Percentiles rank a stretch among this genome's conserved stretches.
phyloP scores from a whole-genome alignment of 257 asterid genomes.

The Verbena officinalis region DNA sequence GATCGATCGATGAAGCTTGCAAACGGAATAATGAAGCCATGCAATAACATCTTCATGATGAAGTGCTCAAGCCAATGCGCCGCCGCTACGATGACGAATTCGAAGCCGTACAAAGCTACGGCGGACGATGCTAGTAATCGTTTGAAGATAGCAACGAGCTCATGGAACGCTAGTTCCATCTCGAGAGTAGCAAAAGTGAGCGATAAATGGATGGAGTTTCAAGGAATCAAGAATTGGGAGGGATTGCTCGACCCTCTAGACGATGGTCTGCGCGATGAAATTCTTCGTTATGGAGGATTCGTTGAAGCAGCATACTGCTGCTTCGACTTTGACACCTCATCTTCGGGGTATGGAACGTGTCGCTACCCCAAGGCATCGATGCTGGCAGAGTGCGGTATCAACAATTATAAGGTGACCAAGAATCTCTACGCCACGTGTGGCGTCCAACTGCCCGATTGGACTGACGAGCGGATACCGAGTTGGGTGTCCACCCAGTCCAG shows the following conservation, averaged over 20 bases:
- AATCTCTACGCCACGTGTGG: conserved; percentile 74
- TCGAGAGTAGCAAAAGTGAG: conserved; percentile 29
- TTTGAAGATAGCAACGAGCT: not conserved
- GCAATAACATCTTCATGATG: conserved; percentile 18
- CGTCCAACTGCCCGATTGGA: conserved; percentile 60
- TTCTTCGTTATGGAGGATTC: conserved; percentile 66
- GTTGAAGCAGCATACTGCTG: conserved; percentile 62
- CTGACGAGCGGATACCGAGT: conserved; percentile 38
- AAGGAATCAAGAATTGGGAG: conserved; percentile 82
- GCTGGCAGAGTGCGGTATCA: conserved; percentile 35
- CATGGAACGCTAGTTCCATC: conserved; percentile 6
- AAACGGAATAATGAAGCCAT: conserved; percentile 27
- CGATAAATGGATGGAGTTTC: conserved; percentile 72
- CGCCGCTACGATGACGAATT: conserved; percentile 7
- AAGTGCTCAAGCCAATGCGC: conserved; percentile 12
- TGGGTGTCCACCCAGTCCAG: conserved; percentile 64
- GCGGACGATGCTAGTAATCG: not conserved
- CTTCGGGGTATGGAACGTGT: conserved; percentile 49
- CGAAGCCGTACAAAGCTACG: not conserved
- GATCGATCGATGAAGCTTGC: conserved; percentile 47
- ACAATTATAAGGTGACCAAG: conserved; percentile 48
- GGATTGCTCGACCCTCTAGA: conserved; percentile 77
- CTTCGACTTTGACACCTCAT: conserved; percentile 62
- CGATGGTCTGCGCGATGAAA: conserved; percentile 55
- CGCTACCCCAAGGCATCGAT: conserved; percentile 33